Evolutionary conservation across 2,329 filamentous ascomycete genomes (phyloP), one percentile per base, ranked within the genome.

Genomic region (Rutstroemia sp.): DNA sequence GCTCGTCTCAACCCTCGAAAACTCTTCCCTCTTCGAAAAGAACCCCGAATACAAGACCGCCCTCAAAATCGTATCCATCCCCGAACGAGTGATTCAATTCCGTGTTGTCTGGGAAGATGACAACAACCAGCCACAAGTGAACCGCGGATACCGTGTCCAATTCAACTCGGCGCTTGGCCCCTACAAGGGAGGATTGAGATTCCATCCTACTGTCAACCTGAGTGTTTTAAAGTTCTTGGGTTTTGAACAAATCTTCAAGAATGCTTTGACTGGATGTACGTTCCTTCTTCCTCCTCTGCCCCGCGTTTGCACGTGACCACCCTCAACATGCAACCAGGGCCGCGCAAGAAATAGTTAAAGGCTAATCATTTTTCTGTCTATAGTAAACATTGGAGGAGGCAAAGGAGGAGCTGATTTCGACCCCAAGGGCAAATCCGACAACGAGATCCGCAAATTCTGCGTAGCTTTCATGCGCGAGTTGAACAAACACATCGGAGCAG

Each of bases 231-330:
- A 99, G 80, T 97, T 97, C 78, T 82, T 99, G 71, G 94, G 92
- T 64, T 97, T 97, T 70, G 94, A 99, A 84, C 94, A 97, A 79
- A 95, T 92, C 77, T 97, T 97, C 83, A 97, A 97, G 84, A 97
- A 97, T 89, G 94, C 94, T 65, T 79, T 97, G 66, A 97, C 94
- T 60, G 94, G 94, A 70, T 77, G 88, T 92, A 78, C 79, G 88
- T 83, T 58, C 46, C 51, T 16, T 48, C n/a, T 6, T 19, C 23
- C 5, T 27, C 19, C 14, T n/a, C 3, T 27, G 25, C 36, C 52
- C 5, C 6, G 10, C 21, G 1, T 34, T 30, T 16, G 48, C 19
- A 25, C 36, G 46, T 38, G 5, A n/a, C 36, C 23, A 7, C 6
- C 2, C 17, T 3, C 1, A 9, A 5, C 3, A 4, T 17, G 2